phyloP scores from a whole-genome alignment of 768 basidiomycete genomes.

The Lyophyllum decastes region DNA sequence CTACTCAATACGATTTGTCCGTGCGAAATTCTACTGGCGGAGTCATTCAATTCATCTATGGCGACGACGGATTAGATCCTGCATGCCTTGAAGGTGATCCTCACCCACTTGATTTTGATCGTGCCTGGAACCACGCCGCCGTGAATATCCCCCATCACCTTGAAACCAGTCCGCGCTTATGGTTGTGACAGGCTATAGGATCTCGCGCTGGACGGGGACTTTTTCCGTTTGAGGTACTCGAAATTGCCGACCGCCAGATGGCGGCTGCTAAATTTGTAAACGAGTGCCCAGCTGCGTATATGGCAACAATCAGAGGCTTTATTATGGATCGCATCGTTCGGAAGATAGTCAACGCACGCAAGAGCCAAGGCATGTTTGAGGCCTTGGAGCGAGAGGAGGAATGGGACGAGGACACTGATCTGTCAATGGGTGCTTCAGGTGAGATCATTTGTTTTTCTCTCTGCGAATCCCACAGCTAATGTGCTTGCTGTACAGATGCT shows the following conservation, averaged over 20 bases:
- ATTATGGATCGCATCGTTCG: slow-evolving; percentile 66
- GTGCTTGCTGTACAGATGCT: slow-evolving; percentile 42
- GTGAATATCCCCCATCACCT: slow-evolving; percentile 38
- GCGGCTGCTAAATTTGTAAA: slow-evolving; percentile 55
- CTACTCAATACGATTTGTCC: slow-evolving; percentile 93
- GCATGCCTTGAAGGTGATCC: slow-evolving; percentile 96
- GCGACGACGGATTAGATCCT: slow-evolving; percentile 96
- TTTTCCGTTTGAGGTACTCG: slow-evolving; percentile 84
- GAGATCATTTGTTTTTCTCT: slow-evolving; percentile 19
- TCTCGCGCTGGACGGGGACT: slow-evolving; percentile 62
- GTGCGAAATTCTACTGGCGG: slow-evolving; percentile 95
- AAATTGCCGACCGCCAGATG: slow-evolving; percentile 69
- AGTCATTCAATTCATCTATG: slow-evolving; percentile 95
- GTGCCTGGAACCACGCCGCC: slow-evolving; percentile 84
- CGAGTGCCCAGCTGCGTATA: slow-evolving; percentile 73
- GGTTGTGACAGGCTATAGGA: slow-evolving; percentile 57
- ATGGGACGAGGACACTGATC: slow-evolving; percentile 77
- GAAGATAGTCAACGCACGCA: slow-evolving; percentile 66
- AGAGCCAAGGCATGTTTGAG: slow-evolving; percentile 79
- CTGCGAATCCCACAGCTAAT: slow-evolving; percentile 3
- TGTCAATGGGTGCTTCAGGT: slow-evolving; percentile 78
- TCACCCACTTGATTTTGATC: slow-evolving; percentile 86
- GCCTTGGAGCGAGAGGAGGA: slow-evolving; percentile 74
- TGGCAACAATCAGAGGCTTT: slow-evolving; percentile 70
- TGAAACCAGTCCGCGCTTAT: slow-evolving; percentile 8